Evolutionary conservation across 352 stramenopile genomes (phyloP), one percentile per base, ranked within the genome.

Genomic region (Phytophthora cryptogea): DNA sequence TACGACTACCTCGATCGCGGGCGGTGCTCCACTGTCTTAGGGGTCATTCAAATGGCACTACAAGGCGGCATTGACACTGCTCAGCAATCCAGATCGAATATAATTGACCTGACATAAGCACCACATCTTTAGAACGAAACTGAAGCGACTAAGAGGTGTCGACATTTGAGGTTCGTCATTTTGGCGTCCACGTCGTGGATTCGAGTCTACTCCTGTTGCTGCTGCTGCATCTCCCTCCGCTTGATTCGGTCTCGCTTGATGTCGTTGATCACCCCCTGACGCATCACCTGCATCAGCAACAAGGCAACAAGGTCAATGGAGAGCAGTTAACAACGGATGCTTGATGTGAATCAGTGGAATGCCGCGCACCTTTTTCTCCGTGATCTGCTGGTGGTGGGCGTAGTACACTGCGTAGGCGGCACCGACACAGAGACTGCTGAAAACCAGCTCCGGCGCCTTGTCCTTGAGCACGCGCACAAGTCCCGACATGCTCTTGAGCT

Each of bases 261-360:
- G 64, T 93, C 83, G 52, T 86, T 86, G 48, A 91, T 89, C 42
- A 93, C 83, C 5, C 83, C 83, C 16, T 81, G 78, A 23, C 81
- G 78, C 83, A 93, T 93, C 32, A 68, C 61, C 78, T 86, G 35
- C 30, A 69, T n/a, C 30, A 59, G 11, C 39, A 27, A 39, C 30
- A 10, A 43, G 48, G 17, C 39, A 39, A 53, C 3, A 31, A 42
- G 8, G 60, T 39, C 41, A 43, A 61, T 33, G n/a, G 5, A n/a
- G 11, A n/a, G 3, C 31, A 46, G 42, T 23, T 23, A 23, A 2
- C 20, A 23, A 23, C 20, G 20, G 20, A 23, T 23, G 20, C 20
- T 23, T 45, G 9, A 20, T 23, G 36, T 14, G 36, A 41, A 31
- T 26, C 17, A 30, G 2, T 23, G 20, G 20, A 23, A 23, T 23